Base-by-base conservation (phyloP, 164 flowering plant species). In the Vitis riparia region DNA sequence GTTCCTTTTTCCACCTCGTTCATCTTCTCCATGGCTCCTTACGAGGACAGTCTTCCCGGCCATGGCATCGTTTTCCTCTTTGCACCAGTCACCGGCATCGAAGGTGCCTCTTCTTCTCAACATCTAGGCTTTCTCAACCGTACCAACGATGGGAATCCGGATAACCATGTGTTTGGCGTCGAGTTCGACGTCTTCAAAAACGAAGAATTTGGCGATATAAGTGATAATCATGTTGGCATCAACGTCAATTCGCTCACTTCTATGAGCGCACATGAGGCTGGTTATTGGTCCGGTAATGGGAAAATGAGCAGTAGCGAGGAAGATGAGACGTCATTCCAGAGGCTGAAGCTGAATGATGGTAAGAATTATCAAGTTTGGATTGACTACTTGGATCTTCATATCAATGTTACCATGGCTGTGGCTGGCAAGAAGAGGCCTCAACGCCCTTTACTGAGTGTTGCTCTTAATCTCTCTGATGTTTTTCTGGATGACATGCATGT, bases 61-160 rank as follows among this genome's bases (percentile, higher is more conserved):
- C 90, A 87, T 50, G 94, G 94, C 61, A 2, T 87, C 0, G 90
- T 87, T 6, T 84, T 86, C 78, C 55, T 89, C 14, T 86, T 86
- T 50, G 58, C 71, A 0, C 89, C 94, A 2, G 44, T 17, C n/a
- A 48, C 73, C 0, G 88, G 90, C 7, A 78, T 84, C 27, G 15
- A 80, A 2, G 87, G 86, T 30, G 23, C 85, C 0, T 74, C 50
- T 64, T 71, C 86, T 0, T 70, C 84, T 48, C 87, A 87, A 57
- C 49, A 87, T 61, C 70, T 87, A 1, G 90, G 94, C 0, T 51
- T 89, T 1, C 57, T 89, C 51, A 86, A 86, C 59, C 51, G 65
- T 4, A 79, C 86, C 14, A 79, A 77, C 49, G 56, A 79, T 30
- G 85, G 85, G 2, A 53, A 55, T 9, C 23, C 84, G 5, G 65